Evolutionary conservation across 1,139 yeast species (phyloP).

Genomic region (Geotrichum europaeum): DNA sequence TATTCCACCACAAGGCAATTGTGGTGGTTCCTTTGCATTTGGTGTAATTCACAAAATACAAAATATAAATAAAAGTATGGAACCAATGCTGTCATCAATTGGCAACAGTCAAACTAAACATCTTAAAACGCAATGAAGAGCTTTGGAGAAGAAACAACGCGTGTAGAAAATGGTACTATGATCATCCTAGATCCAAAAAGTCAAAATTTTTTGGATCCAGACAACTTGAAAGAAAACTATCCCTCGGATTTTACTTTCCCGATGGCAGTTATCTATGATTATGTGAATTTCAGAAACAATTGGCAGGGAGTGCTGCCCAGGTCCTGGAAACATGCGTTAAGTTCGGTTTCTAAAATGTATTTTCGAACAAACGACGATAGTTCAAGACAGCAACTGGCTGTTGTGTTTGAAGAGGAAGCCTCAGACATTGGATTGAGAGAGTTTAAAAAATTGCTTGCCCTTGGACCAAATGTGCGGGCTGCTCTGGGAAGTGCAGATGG

Average conservation of each 20-base stretch:
- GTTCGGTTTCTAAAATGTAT: neutral
- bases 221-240: neutral
- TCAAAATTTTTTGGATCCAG: neutral
- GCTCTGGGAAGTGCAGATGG: neutral
- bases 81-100: neutral
- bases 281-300: slow-evolving; percentile 2
- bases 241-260: slow-evolving; percentile 3
- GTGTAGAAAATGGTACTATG: neutral
- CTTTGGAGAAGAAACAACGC: neutral
- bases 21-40: neutral
- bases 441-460: slow-evolving; percentile 1
- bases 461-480: slow-evolving; percentile 4
- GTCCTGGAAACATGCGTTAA: neutral
- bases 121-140: neutral
- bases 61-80: neutral
- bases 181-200: neutral
- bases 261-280: slow-evolving; percentile 6
- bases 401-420: slow-evolving; percentile 1
- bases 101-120: neutral
- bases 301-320: slow-evolving; percentile 6
- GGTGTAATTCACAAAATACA: neutral
- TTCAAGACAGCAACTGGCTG: neutral
- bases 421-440: neutral
- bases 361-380: neutral
- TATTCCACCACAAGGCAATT: neutral